phyloP scores from a whole-genome alignment of 352 stramenopile genomes.

The Globisporangium echinulatum region DNA sequence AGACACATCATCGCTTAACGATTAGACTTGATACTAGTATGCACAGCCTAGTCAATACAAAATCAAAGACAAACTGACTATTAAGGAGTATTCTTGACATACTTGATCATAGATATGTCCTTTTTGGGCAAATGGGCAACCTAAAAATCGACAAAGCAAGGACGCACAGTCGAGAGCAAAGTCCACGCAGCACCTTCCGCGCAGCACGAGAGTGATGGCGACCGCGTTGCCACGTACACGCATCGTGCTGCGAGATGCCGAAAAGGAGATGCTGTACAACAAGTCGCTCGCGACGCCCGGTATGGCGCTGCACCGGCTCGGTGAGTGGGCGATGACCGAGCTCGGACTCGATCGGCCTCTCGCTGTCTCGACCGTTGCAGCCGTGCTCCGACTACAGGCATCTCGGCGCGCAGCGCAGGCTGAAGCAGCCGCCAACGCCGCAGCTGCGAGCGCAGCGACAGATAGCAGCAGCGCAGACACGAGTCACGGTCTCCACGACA shows the following conservation, averaged over 20 bases:
- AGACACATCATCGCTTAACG: too few relatives aligned
- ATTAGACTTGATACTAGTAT: too few relatives aligned
- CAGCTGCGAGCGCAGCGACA: background rate
- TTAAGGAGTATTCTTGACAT: too few relatives aligned
- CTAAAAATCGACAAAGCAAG: too few relatives aligned
- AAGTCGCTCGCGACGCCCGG: conserved; percentile 9
- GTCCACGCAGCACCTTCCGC: too few relatives aligned
- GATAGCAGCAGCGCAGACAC: background rate
- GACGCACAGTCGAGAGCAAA: too few relatives aligned
- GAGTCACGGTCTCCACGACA: background rate
- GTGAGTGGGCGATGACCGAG: conserved; percentile 6
- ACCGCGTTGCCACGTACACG: background rate
- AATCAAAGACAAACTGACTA: too few relatives aligned
- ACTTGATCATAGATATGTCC: too few relatives aligned
- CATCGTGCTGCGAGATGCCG: background rate
- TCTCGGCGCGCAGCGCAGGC: background rate
- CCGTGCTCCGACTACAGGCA: conserved; percentile 3
- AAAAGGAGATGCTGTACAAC: conserved; percentile 9
- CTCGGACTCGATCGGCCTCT: conserved; percentile 2
- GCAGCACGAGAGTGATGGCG: background rate
- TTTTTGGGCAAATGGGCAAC: too few relatives aligned
- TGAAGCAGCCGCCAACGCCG: background rate
- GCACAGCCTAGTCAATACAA: too few relatives aligned
- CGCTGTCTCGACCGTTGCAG: conserved; percentile 4
- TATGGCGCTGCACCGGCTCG: conserved; percentile 3